These are phyloP conservation scores for Jacaranda mimosifolia DNA, from an alignment of 257 asterid genomes.

Conservation along the genomic window DNA sequence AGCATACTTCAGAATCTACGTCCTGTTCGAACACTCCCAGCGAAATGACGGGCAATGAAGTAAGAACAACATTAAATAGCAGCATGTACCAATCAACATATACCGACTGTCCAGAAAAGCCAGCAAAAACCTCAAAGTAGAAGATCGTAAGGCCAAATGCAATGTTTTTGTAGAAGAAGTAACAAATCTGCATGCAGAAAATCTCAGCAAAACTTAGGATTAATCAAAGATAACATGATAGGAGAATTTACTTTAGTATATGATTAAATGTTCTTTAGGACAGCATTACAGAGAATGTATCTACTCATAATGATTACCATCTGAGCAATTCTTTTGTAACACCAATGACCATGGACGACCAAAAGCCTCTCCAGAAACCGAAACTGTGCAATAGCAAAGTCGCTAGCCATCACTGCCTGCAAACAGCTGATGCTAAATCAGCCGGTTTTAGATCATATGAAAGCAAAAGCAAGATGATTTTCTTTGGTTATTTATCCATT, in stretches of 20 bases:
- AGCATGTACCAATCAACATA: conserved; percentile 96
- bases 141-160: conserved; percentile 98
- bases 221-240: background rate
- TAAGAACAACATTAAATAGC: conserved; percentile 88
- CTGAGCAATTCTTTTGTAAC: conserved; percentile 97
- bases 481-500: background rate
- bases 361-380: conserved; percentile 94
- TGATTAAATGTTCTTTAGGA: background rate
- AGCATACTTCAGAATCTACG: conserved; percentile 94
- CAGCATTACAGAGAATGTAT: conserved; percentile 16
- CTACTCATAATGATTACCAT: conserved; percentile 65
- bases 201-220: conserved; percentile 27
- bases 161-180: conserved; percentile 98
- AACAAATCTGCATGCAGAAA: conserved; percentile 79
- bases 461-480: conserved; percentile 28
- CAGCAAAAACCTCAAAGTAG: conserved; percentile 97
- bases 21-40: conserved; percentile 99
- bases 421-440: conserved; percentile 53
- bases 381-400: conserved; percentile 95
- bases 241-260: too few species aligned
- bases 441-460: conserved; percentile 41
- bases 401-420: conserved; percentile 99
- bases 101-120: conserved; percentile 94
- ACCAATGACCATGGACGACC: conserved; percentile 99
- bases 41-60: conserved; percentile 95